These are phyloP conservation scores for Podospora anserina DNA, from an alignment of 495 filamentous ascomycete genomes.

Conservation along the genomic window DNA sequence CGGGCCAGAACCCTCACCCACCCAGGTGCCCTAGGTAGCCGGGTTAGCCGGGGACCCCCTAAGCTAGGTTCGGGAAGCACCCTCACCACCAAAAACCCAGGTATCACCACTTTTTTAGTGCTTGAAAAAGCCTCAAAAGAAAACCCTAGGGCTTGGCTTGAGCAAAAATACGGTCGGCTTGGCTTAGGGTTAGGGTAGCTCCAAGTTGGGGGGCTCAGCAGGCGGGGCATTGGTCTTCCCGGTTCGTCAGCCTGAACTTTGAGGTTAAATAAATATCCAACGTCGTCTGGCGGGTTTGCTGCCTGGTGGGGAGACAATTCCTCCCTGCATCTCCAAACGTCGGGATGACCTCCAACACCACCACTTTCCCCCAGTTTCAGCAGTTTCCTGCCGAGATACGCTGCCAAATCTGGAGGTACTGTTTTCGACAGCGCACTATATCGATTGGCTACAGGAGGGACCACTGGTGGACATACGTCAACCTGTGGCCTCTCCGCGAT, in stretches of 20 bases:
- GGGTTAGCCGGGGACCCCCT: too few species aligned
- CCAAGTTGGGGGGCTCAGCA: too few species aligned
- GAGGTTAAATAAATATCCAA: neutral
- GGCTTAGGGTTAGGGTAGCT: too few species aligned
- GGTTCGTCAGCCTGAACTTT: neutral
- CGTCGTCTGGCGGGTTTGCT: neutral
- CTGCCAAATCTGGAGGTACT: neutral
- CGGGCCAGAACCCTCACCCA: too few species aligned
- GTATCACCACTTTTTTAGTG: too few species aligned
- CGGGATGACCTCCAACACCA: neutral
- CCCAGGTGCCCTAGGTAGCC: too few species aligned
- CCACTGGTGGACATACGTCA: too few species aligned
- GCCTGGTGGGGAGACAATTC: neutral
- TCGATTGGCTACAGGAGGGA: neutral
- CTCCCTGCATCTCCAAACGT: neutral
- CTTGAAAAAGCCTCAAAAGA: too few species aligned
- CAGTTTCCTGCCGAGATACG: neutral
- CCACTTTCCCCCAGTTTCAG: neutral
- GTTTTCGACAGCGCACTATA: neutral
- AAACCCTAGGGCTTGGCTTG: too few species aligned
- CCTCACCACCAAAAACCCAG: too few species aligned
- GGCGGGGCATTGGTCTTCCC: neutral
- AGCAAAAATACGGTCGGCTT: too few species aligned
- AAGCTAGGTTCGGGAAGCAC: too few species aligned
- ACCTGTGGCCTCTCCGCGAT: neutral